A percentile compares a stretch with the other conserved stretches of the same genome.
Conservation (phyloP, 1,284 basidiomycete species). For the Kalmanozyma brasiliensis region DNA sequence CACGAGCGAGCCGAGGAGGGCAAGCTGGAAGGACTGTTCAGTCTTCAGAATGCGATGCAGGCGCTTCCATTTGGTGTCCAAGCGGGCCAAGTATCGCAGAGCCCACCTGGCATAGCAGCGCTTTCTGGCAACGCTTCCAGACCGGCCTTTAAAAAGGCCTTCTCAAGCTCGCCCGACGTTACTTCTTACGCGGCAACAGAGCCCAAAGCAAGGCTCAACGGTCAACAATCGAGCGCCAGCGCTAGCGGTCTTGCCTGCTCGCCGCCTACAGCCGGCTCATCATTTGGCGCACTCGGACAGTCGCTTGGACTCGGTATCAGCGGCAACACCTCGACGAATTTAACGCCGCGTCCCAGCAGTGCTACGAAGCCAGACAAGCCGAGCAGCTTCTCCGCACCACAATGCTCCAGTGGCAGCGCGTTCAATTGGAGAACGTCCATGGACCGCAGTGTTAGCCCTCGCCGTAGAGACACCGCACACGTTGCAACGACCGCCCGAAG, state of each 20-base stretch:
- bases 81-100: background rate
- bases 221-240: conserved; percentile 1
- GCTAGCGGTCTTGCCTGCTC: conserved; percentile 2
- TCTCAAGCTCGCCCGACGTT: conserved; percentile 9
- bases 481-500: conserved; percentile 4
- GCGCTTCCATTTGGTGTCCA: too few relatives aligned
- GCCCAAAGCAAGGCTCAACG: conserved; percentile 8
- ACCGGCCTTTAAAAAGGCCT: conserved; percentile 15
- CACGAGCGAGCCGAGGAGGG: conserved; percentile 19
- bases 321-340: too few relatives aligned
- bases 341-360: too few relatives aligned
- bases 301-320: conserved; percentile 23
- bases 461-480: background rate
- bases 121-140: conserved; percentile 2
- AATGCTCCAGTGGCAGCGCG: too few relatives aligned
- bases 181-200: background rate
- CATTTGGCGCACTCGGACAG: conserved; percentile 23
- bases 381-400: too few relatives aligned
- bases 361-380: too few relatives aligned
- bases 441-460: conserved; percentile 14
- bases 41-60: conserved; percentile 22
- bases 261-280: conserved; percentile 1
- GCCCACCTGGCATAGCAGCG: conserved; percentile 1
- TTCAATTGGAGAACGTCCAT: conserved; percentile 18
- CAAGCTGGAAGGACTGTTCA: conserved; percentile 13